Evolutionary conservation across 257 asterid genomes (phyloP), one percentile per base, ranked within the genome.

Genomic region (Plantago major): DNA sequence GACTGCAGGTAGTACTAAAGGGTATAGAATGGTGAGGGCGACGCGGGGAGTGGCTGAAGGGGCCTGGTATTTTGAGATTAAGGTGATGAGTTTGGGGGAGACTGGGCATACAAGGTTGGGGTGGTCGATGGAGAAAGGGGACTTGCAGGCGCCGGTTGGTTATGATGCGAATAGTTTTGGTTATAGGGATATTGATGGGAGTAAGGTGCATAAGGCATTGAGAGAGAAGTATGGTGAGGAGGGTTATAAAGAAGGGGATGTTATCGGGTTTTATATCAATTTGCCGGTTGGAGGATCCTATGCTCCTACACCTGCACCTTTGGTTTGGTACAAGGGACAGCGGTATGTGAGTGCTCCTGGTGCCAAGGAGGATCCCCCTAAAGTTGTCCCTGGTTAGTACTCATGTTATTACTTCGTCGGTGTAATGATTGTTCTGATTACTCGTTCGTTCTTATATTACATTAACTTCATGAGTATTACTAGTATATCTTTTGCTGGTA

Each of bases 141-240:
- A 89, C 76, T 77, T 93, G 76, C 99, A 93, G 75, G 99, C 97
- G 2, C 99, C 99, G 0, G 97, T 87, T 22, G 99, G 99, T 30
- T 93, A 84, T 67, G 99, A 93, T 78, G 94, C 78, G 66, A 84
- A 83, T 77, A 85, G 99, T 76, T 93, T 81, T 52, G 96, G 97
- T 15, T 92, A 84, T 57, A 83, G 99, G 70, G 99, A 92, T 77
- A 66, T 83, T 74, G 99, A 89, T 71, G 99, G 99, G 63, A 74
- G 88, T 63, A 92, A 84, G 74, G 85, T 92, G 74, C 91, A 89
- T 67, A 92, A 89, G 79, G 99, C 97, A n/a, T 74, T 85, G 74
- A 83, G 99, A 76, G 97, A 86, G 68, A 76, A 76, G 74, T 92
- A 84, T 44, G 95, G 96, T 14, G n/a, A n/a, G n/a, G 84, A 81